A percentile compares a stretch with the other conserved stretches of the same genome.
These are phyloP conservation scores for Gelatoporia subvermispora DNA, from an alignment of 768 basidiomycete species.

Conservation along the genomic window DNA sequence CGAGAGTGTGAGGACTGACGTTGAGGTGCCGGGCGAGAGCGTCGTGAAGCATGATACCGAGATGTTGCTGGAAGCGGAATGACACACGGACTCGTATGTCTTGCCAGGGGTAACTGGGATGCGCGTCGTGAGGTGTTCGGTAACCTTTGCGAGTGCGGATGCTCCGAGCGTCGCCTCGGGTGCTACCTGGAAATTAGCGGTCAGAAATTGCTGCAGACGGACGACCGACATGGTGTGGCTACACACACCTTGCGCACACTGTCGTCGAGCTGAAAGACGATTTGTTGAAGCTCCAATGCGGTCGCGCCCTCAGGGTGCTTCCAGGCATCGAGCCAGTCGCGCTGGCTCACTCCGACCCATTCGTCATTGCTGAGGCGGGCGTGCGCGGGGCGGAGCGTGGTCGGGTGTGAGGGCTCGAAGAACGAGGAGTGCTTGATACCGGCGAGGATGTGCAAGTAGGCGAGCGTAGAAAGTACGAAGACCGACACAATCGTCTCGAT, in stretches of 20 bases:
- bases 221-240: background rate
- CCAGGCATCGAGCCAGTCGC: constrained; percentile 41
- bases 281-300: constrained; percentile 67
- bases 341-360: constrained; percentile 60
- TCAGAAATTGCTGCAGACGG: constrained; percentile 14
- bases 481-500: constrained; percentile 90
- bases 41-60: constrained; percentile 38
- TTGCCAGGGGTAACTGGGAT: constrained; percentile 39
- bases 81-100: constrained; percentile 49
- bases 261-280: constrained; percentile 54
- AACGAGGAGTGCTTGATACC: constrained; percentile 88
- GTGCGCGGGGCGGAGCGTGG: constrained; percentile 50
- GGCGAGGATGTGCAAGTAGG: constrained; percentile 90
- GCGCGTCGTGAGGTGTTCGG: constrained; percentile 40
- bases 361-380: constrained; percentile 47
- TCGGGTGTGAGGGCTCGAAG: constrained; percentile 51
- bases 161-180: constrained; percentile 35
- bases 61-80: constrained; percentile 27
- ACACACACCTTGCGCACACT: constrained; percentile 31
- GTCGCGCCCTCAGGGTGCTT: constrained; percentile 25
- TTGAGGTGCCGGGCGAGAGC: constrained; percentile 28
- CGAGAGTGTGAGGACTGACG: constrained; percentile 43
- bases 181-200: constrained; percentile 8
- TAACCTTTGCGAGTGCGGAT: constrained; percentile 45
- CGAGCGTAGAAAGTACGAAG: constrained; percentile 84